A percentile compares a stretch with the other conserved stretches of the same genome.
These are phyloP conservation scores for Phytophthora idaei DNA, from an alignment of 352 stramenopile species.

Conservation along the genomic window DNA sequence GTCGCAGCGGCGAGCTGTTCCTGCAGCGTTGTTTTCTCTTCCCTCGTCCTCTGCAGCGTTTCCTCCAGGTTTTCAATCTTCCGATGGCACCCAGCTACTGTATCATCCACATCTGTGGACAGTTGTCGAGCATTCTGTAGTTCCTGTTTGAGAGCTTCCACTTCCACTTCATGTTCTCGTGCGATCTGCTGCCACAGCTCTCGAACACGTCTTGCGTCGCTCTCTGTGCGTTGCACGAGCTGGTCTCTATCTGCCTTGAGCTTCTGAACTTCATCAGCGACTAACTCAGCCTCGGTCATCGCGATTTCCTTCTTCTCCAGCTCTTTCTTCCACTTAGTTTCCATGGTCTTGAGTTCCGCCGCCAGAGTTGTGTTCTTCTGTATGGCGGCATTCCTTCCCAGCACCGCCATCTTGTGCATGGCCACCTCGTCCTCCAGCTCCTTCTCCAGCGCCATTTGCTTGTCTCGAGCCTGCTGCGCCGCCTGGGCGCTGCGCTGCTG, in stretches of 20 bases:
- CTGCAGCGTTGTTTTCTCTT: slow-evolving; percentile 53
- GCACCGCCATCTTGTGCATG: slow-evolving; percentile 56
- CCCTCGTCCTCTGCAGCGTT: slow-evolving; percentile 30
- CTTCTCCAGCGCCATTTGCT: slow-evolving; percentile 55
- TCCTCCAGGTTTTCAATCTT: slow-evolving; percentile 48
- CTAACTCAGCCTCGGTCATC: slow-evolving; percentile 51
- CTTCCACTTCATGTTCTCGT: slow-evolving; percentile 66
- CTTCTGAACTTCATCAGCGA: slow-evolving; percentile 50
- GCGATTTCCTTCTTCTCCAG: slow-evolving; percentile 64
- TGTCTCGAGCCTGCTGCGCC: slow-evolving; percentile 53
- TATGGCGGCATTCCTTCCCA: slow-evolving; percentile 52
- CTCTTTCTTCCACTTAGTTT: slow-evolving; percentile 70
- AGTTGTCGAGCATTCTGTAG: slow-evolving; percentile 42
- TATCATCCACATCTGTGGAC: slow-evolving; percentile 30
- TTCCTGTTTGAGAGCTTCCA: slow-evolving; percentile 48
- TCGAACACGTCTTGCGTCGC: slow-evolving; percentile 70
- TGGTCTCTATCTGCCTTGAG: slow-evolving; percentile 57
- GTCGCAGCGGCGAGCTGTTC: slow-evolving; percentile 38
- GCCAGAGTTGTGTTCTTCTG: slow-evolving; percentile 63
- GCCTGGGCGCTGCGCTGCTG: slow-evolving; percentile 64
- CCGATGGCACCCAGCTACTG: slow-evolving; percentile 26
- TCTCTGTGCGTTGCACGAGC: slow-evolving; percentile 73
- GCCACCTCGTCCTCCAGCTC: slow-evolving; percentile 65
- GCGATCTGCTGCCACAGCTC: slow-evolving; percentile 83
- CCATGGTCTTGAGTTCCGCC: slow-evolving; percentile 54